Conservation (phyloP, 805 yeast genomes). For the Priceomyces medius region DNA sequence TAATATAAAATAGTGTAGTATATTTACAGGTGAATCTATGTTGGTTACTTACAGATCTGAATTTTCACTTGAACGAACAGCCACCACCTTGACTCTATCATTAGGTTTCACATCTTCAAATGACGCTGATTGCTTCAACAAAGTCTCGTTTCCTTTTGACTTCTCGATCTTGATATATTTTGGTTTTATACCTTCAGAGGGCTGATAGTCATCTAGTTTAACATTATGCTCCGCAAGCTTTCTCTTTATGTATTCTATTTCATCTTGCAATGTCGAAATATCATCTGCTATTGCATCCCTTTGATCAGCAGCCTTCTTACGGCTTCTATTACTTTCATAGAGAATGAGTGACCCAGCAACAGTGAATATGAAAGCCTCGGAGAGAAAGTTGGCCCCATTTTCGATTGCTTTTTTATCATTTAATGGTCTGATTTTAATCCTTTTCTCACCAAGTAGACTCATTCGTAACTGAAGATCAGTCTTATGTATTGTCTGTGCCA, state of each 20-base stretch:
- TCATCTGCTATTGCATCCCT: conserved; percentile 72
- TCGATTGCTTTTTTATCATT: conserved; percentile 82
- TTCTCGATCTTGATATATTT: conserved; percentile 14
- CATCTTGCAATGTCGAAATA: conserved; percentile 65
- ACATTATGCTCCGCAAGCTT: conserved; percentile 45
- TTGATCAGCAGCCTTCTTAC: conserved; percentile 60
- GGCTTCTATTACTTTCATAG: conserved; percentile 67
- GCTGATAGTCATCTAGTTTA: conserved; percentile 48
- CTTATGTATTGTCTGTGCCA: conserved; percentile 72
- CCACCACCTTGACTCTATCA: neutral
- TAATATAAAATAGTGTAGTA: neutral
- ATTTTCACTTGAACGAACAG: neutral
- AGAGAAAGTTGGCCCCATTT: conserved; percentile 73
- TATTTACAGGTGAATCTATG: conserved; percentile 1
- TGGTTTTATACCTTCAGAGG: conserved; percentile 31
- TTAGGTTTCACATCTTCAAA: neutral
- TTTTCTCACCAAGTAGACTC: conserved; percentile 55
- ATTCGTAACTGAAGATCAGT: conserved; percentile 63
- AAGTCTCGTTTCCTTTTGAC: neutral
- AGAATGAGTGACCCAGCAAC: conserved; percentile 78
- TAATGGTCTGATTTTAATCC: conserved; percentile 65
- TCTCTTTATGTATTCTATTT: conserved; percentile 56
- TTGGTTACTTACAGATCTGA: neutral
- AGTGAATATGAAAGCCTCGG: conserved; percentile 73
- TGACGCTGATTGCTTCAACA: neutral